Base-by-base conservation (phyloP, 2,329 filamentous ascomycete genomes). In the Ceratocystis cubensis region DNA sequence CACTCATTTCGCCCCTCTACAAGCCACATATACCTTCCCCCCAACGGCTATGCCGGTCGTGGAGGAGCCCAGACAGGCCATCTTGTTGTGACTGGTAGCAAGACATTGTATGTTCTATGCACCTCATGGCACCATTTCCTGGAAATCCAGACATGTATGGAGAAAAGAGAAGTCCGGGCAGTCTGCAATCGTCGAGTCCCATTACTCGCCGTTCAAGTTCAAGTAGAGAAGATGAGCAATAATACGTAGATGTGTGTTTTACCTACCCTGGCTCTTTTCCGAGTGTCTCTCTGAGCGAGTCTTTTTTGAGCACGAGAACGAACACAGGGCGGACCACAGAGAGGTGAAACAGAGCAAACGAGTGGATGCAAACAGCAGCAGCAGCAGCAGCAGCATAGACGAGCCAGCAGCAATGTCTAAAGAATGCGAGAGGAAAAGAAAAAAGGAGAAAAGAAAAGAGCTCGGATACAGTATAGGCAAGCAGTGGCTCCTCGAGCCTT, bases 261-360 rank as follows among this genome's bases (percentile, higher is more conserved):
- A 41, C 37, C 3, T 15, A 15, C 10, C 37, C 37, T 41, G 15
- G 37, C 37, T 41, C 37, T 41, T 41, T 41, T 0, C 10, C 10
- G 10, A 41, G 37, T 41, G 10, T 50, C 15, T 15, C 25, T 28
- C 22, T 53, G 15, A 28, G 22, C 48, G 48, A 25, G 22, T 20
- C 48, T 53, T 53, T 53, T 28, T 53, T 22, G 48, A 53, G 20
- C n/a, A 53, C 7, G 10, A 57, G 53, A 33, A 30, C 15, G 17
- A 53, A 53, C n/a, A 53, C n/a, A 22, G 48, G n/a, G 10, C 48
- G 22, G 48, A 8, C n/a, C 48, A 53, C 48, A 53, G 7, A 37
- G 56, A 59, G 56, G 56, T 59, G 56, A 59, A 37, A 59, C 56
- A 59, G 56, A 37, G 56, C 28, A 17, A 59, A 33, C 56, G 25